Evolutionary conservation across 2,329 filamentous ascomycete species (phyloP).

Genomic region (Ramichloridium luteum): DNA sequence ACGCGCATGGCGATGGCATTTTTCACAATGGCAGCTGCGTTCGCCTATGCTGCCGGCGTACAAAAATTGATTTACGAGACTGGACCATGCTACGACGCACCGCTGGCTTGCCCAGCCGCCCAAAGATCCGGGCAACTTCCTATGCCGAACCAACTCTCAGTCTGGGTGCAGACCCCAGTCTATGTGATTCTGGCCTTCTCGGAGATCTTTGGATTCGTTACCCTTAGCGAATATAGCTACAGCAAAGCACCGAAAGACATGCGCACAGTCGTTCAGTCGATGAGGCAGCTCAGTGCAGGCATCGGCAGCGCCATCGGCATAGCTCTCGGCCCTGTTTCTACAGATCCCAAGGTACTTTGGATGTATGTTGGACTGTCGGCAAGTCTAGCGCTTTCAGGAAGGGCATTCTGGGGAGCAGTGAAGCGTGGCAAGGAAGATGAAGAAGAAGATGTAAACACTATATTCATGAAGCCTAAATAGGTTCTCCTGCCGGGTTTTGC

Average conservation of each 20-base stretch:
- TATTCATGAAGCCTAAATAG: too few species aligned
- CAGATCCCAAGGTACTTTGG: constrained; percentile 53
- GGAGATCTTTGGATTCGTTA: constrained; percentile 35
- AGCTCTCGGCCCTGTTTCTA: constrained; percentile 46
- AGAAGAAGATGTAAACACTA: too few species aligned
- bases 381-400: too few species aligned
- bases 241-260: constrained; percentile 28
- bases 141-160: constrained; percentile 29
- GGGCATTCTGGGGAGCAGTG: too few species aligned
- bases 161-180: constrained; percentile 24
- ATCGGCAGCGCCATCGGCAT: constrained; percentile 47
- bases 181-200: constrained; percentile 32
- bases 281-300: constrained; percentile 33
- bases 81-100: constrained; percentile 28
- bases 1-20: constrained; percentile 42
- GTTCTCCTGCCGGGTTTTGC: too few species aligned
- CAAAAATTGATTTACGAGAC: constrained; percentile 47
- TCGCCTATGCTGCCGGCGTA: constrained; percentile 42
- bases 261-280: constrained; percentile 10
- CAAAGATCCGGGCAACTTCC: constrained; percentile 21
- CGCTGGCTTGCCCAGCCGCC: constrained; percentile 25
- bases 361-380: constrained; percentile 28
- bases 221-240: constrained; percentile 34
- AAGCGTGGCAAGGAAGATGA: too few species aligned
- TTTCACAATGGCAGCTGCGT: constrained; percentile 39